Evolutionary conservation across 352 stramenopile species (phyloP), one percentile per base, ranked within the genome.

Genomic region (Phytophthora europaea): DNA sequence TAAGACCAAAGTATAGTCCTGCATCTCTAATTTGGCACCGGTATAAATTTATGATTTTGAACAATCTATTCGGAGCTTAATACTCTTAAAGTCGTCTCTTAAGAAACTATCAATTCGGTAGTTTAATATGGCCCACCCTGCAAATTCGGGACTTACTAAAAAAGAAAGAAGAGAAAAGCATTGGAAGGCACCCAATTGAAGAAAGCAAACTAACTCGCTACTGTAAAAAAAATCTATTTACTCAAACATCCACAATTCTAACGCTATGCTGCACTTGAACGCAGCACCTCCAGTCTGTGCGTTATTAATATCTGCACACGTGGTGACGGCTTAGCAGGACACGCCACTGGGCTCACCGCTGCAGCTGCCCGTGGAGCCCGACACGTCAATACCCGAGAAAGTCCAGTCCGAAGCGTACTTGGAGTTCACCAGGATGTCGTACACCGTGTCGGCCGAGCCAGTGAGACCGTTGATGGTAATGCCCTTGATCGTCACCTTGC

Each of bases 401-500:
- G 65, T 59, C 70, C 70, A 77, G 47, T 56, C 58, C 1, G 69
- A 72, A 15, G 47, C 66, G 8, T 61, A 43, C 4, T 70, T 22
- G 15, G 60, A 66, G 55, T 70, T 43, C 1, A 73, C 58, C 9
- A 78, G 58, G 10, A 78, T 75, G 16, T 74, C 65, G 61, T 78
- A 78, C 51, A 78, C 51, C 10, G 38, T 62, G 60, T 65, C 45
- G 12, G 66, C 66, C 22, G 66, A 64, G 20, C 66, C 71, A 1
- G 71, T 71, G 4, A 78, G 50, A 10, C 70, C 65, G 57, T 70
- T 53, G 34, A 78, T 75, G 1, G 61, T 75, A 48, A 75, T 75
- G 22, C 31, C 61, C 54, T 43, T 62, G 67, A 74, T 70, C 13
- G 67, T 70, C 20, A 74, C 67, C 53, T 70, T 69, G 31, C 60